These are phyloP conservation scores for Tricladium varicosporioides DNA, from an alignment of 2,329 filamentous ascomycete genomes.

Conservation along the genomic window DNA sequence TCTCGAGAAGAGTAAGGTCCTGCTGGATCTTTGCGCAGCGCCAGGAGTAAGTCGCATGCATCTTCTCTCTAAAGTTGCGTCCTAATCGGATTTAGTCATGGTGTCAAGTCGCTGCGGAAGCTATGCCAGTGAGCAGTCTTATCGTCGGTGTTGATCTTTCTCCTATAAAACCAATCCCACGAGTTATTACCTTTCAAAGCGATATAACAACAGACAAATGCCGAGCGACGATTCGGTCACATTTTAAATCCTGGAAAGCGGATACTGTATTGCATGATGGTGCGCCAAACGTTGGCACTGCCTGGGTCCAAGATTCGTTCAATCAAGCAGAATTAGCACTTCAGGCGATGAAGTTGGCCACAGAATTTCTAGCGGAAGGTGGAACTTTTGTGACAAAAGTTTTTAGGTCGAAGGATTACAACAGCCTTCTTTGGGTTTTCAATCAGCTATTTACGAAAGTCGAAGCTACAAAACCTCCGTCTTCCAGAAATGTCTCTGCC, in stretches of 20 bases:
- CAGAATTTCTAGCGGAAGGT: conserved; percentile 84
- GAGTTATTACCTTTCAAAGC: conserved; percentile 92
- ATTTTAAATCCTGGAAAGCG: conserved; percentile 94
- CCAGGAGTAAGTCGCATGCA: conserved; percentile 67
- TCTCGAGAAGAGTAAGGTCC: conserved; percentile 91
- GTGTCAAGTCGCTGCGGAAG: conserved; percentile 94
- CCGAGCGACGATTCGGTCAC: conserved; percentile 80
- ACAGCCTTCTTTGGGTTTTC: conserved; percentile 93
- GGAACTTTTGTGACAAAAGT: conserved; percentile 97
- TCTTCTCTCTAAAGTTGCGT: background rate
- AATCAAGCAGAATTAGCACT: conserved; percentile 92
- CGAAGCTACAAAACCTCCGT: conserved; percentile 95
- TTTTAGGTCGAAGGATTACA: conserved; percentile 96
- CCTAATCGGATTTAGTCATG: conserved; percentile 62
- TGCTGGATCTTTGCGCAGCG: conserved; percentile 95
- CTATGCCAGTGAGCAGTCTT: conserved; percentile 85
- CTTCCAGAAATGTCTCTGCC: conserved; percentile 91
- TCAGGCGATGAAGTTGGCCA: conserved; percentile 88
- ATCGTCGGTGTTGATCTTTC: conserved; percentile 93
- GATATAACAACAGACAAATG: conserved; percentile 98
- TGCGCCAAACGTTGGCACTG: conserved; percentile 95
- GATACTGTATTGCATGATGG: conserved; percentile 96
- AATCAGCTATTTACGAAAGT: conserved; percentile 95
- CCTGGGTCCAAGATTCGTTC: conserved; percentile 98
- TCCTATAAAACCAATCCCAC: conserved; percentile 93